phyloP scores from a whole-genome alignment of 345 rosid genomes.

The Pugionium dolabratum region DNA sequence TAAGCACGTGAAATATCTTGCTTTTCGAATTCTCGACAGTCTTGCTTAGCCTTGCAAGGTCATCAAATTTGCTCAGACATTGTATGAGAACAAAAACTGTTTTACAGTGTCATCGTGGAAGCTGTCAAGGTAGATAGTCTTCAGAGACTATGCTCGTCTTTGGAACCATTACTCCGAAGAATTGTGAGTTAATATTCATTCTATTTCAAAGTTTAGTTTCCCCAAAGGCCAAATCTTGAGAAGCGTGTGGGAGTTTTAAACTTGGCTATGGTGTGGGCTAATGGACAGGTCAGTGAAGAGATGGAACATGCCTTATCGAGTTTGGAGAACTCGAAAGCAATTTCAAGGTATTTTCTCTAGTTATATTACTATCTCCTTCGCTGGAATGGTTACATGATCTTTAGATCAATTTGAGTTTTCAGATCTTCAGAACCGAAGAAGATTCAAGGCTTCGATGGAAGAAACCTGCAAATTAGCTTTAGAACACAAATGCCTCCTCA shows the following conservation, averaged over 20 bases:
- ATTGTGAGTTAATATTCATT: constrained; percentile 54
- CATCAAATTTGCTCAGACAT: constrained; percentile 29
- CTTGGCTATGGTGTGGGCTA: constrained; percentile 19
- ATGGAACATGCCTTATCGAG: constrained; percentile 83
- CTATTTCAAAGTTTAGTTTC: neutral
- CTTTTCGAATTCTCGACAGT: too few species aligned
- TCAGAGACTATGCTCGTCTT: constrained; percentile 85
- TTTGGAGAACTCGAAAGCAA: constrained; percentile 53
- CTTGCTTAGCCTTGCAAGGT: neutral
- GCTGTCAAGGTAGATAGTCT: constrained; percentile 93
- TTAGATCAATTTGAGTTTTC: constrained; percentile 13
- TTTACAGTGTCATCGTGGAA: constrained; percentile 85
- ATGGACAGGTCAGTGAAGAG: constrained; percentile 84
- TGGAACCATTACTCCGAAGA: constrained; percentile 93
- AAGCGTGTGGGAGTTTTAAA: constrained; percentile 5
- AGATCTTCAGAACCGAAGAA: constrained; percentile 64
- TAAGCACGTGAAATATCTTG: too few species aligned
- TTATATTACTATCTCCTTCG: neutral
- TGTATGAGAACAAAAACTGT: constrained; percentile 17
- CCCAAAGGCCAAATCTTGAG: too few species aligned
- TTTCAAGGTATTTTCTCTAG: constrained; percentile 51
- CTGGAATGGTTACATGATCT: neutral
- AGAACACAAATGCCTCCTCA: constrained; percentile 88
- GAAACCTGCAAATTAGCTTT: constrained; percentile 67
- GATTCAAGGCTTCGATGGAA: constrained; percentile 64